phyloP scores from a whole-genome alignment of 352 stramenopile genomes.

The Globisporangium irregulare region DNA sequence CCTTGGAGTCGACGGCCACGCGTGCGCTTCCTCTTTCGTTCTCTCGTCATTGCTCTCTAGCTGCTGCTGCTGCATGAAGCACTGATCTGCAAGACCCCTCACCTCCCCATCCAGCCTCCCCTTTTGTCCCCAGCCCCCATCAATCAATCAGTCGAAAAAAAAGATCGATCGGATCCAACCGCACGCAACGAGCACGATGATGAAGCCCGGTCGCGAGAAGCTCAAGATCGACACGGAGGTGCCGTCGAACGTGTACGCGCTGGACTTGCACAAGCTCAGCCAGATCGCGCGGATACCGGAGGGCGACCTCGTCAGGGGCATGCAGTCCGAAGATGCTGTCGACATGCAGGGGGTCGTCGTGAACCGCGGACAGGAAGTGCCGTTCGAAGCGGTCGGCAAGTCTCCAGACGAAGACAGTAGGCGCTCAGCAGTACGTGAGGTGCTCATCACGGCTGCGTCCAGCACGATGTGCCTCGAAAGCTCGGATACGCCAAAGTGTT shows the following conservation, averaged over 20 bases:
- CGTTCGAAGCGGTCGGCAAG: conserved; percentile 76
- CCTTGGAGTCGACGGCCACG: neutral
- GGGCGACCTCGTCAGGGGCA: conserved; percentile 59
- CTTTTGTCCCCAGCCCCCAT: neutral
- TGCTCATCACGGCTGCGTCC: conserved; percentile 75
- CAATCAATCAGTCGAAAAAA: neutral
- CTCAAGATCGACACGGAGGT: conserved; percentile 37
- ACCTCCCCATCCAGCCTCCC: neutral
- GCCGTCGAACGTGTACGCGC: conserved; percentile 72
- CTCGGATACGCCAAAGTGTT: conserved; percentile 78
- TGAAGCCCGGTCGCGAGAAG: conserved; percentile 10
- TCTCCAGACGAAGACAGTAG: conserved; percentile 20
- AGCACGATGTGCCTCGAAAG: conserved; percentile 77
- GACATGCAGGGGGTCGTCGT: conserved; percentile 84
- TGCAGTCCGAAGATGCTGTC: conserved; percentile 72
- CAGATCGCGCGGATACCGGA: conserved; percentile 58
- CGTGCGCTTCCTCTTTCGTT: neutral
- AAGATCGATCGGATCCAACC: conserved; percentile 6
- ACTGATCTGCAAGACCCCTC: conserved; percentile 1
- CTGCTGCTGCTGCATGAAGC: conserved; percentile 9
- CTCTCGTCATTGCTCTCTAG: conserved; percentile 1
- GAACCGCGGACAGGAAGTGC: conserved; percentile 70
- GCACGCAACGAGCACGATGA: neutral
- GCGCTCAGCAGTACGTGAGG: conserved; percentile 47
- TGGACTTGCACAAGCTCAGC: conserved; percentile 71